Evolutionary conservation across 2,329 filamentous ascomycete species (phyloP), one percentile per base, ranked within the genome.

Genomic region (Leptodontidium sp.): DNA sequence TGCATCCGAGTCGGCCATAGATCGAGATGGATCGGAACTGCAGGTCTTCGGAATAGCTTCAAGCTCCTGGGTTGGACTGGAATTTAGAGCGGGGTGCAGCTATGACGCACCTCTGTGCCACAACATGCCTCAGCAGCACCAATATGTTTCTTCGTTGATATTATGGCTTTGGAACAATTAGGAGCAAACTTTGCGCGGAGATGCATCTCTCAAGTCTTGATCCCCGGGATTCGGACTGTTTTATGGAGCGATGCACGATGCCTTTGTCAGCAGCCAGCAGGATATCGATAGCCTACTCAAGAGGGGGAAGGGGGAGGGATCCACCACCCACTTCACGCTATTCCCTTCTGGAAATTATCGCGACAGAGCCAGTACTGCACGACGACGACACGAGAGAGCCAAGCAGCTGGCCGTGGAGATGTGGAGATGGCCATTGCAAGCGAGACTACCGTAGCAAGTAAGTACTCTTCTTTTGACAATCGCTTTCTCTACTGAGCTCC

Each of bases 211-310:
- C 15, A 15, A 57, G 21, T 21, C 21, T 21, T 1, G 21, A 21
- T 21, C 32, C 32, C 32, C 53, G 53, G 53, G 32, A 38, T 38
- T 40, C 29, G 53, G 32, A 35, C n/a, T 6, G 17, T 17, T 40
- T 59, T 43, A 43, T 26, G 55, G 55, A 26, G 24, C n/a, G 43
- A 59, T 43, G 17, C n/a, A 6, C n/a, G n/a, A 24, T 43, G 55
- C 12, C 17, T 59, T 59, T 59, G 55, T 59, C 32, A 59, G 55
- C 55, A 43, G 55, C 32, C 55, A 59, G 55, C 55, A 43, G 35
- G n/a, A 26, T 57, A 57, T 40, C 35, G 21, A 59, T 59, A 59
- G 55, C 35, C 55, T 59, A 59, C n/a, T n/a, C n/a, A n/a, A n/a
- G n/a, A n/a, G n/a, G n/a, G n/a, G n/a, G n/a, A n/a, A n/a, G n/a